phyloP scores from a whole-genome alignment of 371 early-diverging fungal species.

The Fennellomyces sp. region DNA sequence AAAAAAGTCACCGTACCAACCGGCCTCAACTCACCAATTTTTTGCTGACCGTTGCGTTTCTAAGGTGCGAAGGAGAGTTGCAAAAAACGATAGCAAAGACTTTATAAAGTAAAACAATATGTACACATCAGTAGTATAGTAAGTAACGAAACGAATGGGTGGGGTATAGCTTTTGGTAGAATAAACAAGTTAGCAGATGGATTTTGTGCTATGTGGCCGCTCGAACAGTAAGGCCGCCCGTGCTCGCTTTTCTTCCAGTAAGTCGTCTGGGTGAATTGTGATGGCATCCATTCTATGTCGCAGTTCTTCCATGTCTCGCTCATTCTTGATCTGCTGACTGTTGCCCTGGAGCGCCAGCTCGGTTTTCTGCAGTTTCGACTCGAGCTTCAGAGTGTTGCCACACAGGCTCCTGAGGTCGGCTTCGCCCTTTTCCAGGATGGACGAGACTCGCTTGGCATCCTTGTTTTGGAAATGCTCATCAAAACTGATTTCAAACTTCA shows the following conservation, averaged over 20 bases:
- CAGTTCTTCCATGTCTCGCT: conserved; percentile 21
- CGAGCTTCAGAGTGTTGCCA: conserved; percentile 21
- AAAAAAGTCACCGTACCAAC: no score
- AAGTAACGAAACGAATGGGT: no score
- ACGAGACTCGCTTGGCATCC: not conserved
- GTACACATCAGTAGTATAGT: no score
- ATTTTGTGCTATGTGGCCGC: not conserved
- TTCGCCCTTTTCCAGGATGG: conserved; percentile 10
- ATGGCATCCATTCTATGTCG: conserved; percentile 26
- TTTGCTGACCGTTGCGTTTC: no score
- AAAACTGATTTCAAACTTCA: conserved; percentile 9
- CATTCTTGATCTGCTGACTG: not conserved
- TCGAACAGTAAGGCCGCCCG: not conserved
- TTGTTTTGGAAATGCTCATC: conserved; percentile 8
- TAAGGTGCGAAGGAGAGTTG: no score
- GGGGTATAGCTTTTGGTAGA: no score
- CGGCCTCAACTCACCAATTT: no score
- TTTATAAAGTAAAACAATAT: no score
- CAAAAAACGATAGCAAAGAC: no score
- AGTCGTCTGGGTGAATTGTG: conserved; percentile 18
- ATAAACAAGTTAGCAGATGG: conserved; percentile 1
- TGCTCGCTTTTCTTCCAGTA: not conserved
- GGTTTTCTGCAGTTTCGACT: conserved; percentile 26
- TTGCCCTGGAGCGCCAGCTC: conserved; percentile 23
- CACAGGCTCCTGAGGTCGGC: conserved; percentile 25